These are phyloP conservation scores for Polyporus tsugae DNA, from an alignment of 1,284 basidiomycete genomes.

Conservation along the genomic window DNA sequence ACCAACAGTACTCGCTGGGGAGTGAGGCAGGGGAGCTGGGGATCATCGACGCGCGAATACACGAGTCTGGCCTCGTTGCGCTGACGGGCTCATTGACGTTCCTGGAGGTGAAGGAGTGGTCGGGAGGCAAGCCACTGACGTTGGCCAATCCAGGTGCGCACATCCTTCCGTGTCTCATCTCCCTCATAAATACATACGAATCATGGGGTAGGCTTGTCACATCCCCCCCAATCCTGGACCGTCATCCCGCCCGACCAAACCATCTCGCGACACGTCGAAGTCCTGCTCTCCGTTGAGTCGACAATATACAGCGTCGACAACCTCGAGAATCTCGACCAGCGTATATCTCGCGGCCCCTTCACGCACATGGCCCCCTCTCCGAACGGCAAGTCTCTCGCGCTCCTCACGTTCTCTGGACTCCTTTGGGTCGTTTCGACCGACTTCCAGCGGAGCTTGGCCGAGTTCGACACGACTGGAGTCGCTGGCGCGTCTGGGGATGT, in stretches of 20 bases:
- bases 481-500: slow-evolving; percentile 62
- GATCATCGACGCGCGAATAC: slow-evolving; percentile 85
- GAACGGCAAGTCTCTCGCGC: slow-evolving; percentile 91
- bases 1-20: slow-evolving; percentile 87
- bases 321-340: slow-evolving; percentile 87
- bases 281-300: slow-evolving; percentile 80
- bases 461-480: slow-evolving; percentile 75
- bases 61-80: slow-evolving; percentile 89
- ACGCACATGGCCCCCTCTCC: slow-evolving; percentile 88
- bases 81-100: slow-evolving; percentile 81
- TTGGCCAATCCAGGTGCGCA: slow-evolving; percentile 75
- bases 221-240: slow-evolving; percentile 85
- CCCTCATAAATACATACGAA: slow-evolving; percentile 12
- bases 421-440: slow-evolving; percentile 95
- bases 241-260: slow-evolving; percentile 88
- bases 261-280: slow-evolving; percentile 87
- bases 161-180: not conserved
- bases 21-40: slow-evolving; percentile 87
- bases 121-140: slow-evolving; percentile 72
- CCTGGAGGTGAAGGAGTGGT: slow-evolving; percentile 88
- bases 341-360: slow-evolving; percentile 91
- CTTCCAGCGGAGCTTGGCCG: slow-evolving; percentile 89
- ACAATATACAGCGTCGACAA: slow-evolving; percentile 88
- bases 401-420: slow-evolving; percentile 76
- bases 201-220: slow-evolving; percentile 64